Percentiles rank a stretch among this genome's conserved stretches.
Evolutionary conservation across 2,329 filamentous ascomycete species (phyloP).

Genomic region (Teratosphaeria nubilosa): DNA sequence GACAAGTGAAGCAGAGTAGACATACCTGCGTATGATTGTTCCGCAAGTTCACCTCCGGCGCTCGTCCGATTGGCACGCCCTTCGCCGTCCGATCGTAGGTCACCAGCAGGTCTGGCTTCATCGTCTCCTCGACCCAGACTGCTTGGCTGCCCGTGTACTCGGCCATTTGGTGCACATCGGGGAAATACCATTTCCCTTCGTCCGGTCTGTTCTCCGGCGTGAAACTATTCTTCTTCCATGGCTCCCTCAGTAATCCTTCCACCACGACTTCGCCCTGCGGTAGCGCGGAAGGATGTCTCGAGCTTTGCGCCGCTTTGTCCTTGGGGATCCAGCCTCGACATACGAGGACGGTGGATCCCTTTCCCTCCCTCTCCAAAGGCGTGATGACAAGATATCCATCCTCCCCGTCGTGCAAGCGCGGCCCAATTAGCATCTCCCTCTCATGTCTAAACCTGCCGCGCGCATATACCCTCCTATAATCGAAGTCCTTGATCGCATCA

Average conservation of each 20-base stretch:
- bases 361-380: slow-evolving; percentile 58
- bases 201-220: slow-evolving; percentile 83
- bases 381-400: slow-evolving; percentile 89
- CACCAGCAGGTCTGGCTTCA: slow-evolving; percentile 71
- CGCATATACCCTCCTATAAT: slow-evolving; percentile 75
- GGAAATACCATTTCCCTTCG: slow-evolving; percentile 84
- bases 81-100: slow-evolving; percentile 65
- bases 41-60: slow-evolving; percentile 81
- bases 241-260: slow-evolving; percentile 75
- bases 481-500: slow-evolving; percentile 73
- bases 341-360: slow-evolving; percentile 62
- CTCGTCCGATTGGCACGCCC: slow-evolving; percentile 80
- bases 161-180: slow-evolving; percentile 89
- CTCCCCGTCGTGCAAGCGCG: slow-evolving; percentile 76
- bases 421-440: slow-evolving; percentile 91
- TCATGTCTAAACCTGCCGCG: slow-evolving; percentile 71
- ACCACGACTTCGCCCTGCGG: slow-evolving; percentile 63
- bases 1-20: background rate
- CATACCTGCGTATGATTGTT: slow-evolving; percentile 80
- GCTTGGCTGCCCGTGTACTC: slow-evolving; percentile 68
- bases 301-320: slow-evolving; percentile 55
- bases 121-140: slow-evolving; percentile 92
- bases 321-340: slow-evolving; percentile 88
- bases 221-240: slow-evolving; percentile 97
- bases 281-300: slow-evolving; percentile 50